phyloP scores from a whole-genome alignment of 148 eudicot genomes.

The Pouteria glomerata region DNA sequence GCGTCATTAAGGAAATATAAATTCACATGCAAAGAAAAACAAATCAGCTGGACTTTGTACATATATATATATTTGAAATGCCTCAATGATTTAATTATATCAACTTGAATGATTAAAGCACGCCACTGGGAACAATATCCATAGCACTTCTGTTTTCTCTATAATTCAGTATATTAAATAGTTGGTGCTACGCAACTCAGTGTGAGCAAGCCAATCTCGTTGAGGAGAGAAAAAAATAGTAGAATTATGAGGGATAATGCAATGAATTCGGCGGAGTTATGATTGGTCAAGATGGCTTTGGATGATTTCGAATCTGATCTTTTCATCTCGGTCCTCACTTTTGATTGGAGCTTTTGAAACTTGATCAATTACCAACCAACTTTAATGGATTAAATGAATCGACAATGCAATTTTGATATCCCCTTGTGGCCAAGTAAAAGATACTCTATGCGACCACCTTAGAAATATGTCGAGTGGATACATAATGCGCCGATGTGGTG shows the following conservation, averaged over 20 bases:
- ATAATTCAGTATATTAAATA: no score
- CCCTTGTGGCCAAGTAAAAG: background rate
- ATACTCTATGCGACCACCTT: background rate
- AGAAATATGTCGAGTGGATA: background rate
- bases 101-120: background rate
- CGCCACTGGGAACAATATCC: background rate
- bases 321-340: background rate
- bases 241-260: background rate
- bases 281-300: background rate
- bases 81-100: background rate
- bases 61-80: no score
- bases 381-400: background rate
- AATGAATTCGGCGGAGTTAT: background rate
- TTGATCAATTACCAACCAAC: background rate
- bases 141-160: background rate
- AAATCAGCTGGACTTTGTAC: background rate
- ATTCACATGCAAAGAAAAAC: background rate
- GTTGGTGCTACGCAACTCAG: background rate
- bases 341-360: background rate
- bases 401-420: background rate
- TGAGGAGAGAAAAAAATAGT: background rate
- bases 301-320: background rate
- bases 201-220: background rate
- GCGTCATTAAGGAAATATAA: background rate
- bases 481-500: no score